Conservation (phyloP, 805 yeast genomes). For the Candida easanensis region DNA sequence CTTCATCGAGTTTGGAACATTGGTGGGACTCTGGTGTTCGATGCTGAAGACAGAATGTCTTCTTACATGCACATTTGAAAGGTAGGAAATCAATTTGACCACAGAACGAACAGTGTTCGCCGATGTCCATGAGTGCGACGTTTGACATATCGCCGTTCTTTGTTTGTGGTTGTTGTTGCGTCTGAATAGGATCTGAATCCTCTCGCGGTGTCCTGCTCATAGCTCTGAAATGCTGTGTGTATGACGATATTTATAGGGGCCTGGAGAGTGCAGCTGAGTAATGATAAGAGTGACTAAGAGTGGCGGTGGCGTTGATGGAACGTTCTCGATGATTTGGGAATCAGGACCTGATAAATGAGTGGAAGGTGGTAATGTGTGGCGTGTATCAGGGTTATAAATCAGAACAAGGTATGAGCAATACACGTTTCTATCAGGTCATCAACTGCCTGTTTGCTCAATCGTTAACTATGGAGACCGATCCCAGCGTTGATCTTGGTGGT, state of each 20-base stretch:
- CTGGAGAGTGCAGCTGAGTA: neutral
- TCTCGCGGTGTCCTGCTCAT: neutral
- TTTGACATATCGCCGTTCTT: slow-evolving; percentile 19
- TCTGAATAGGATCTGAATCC: neutral
- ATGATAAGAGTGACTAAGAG: neutral
- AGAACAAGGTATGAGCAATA: no score
- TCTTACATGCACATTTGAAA: slow-evolving; percentile 26
- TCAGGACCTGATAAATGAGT: neutral
- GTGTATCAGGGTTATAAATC: no score
- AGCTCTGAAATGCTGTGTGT: neutral
- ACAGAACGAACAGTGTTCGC: slow-evolving; percentile 30
- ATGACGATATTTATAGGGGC: neutral
- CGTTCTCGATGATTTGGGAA: neutral
- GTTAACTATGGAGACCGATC: no score
- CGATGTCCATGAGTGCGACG: slow-evolving; percentile 29
- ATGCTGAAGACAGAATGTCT: slow-evolving; percentile 24
- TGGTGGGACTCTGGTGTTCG: slow-evolving; percentile 25
- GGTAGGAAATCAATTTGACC: slow-evolving; percentile 30
- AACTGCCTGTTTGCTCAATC: no score
- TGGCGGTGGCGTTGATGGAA: slow-evolving; percentile 1
- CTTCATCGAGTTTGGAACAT: slow-evolving; percentile 11
- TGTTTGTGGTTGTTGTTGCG: neutral
- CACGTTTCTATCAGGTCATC: no score
- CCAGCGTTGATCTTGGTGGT: no score
- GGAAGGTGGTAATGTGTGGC: neutral